These are phyloP conservation scores for Eimeria maxima DNA, from an alignment of 169 alveolate genomes.

Conservation along the genomic window DNA sequence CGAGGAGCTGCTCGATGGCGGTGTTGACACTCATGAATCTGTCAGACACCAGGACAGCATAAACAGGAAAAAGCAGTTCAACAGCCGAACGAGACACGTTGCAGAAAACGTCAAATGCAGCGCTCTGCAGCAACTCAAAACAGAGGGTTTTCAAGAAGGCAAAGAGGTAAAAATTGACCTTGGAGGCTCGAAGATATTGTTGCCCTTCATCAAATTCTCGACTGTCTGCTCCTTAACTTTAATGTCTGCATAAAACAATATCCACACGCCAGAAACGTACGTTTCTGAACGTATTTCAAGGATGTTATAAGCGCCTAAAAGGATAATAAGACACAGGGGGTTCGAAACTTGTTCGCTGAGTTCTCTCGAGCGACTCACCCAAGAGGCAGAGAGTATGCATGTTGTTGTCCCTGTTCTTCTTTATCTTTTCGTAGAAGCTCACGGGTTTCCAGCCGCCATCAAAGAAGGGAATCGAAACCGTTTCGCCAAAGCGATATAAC, in stretches of 20 bases:
- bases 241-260: conserved; percentile 92
- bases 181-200: conserved; percentile 97
- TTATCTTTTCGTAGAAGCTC: conserved; percentile 97
- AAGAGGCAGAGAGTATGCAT: conserved; percentile 98
- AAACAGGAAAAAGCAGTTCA: neutral
- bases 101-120: conserved; percentile 6
- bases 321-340: neutral
- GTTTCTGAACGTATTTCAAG: neutral
- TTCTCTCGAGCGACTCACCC: conserved; percentile 77
- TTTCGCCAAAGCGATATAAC: conserved; percentile 99
- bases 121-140: neutral
- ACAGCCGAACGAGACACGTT: neutral
- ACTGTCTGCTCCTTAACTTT: conserved; percentile 98
- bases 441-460: conserved; percentile 98
- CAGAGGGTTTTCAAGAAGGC: neutral
- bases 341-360: no score
- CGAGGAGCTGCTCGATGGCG: conserved; percentile 82
- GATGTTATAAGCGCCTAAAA: no score
- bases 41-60: neutral
- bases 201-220: conserved; percentile 97
- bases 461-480: conserved; percentile 98
- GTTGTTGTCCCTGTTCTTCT: conserved; percentile 91
- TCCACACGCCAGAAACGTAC: neutral
- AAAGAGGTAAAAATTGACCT: conserved; percentile 82
- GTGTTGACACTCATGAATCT: conserved; percentile 83